A percentile compares a stretch with the other conserved stretches of the same genome.
Evolutionary conservation across 192 early-diverging fungal genomes (phyloP).

Genomic region (Bifiguratus adelaidae): DNA sequence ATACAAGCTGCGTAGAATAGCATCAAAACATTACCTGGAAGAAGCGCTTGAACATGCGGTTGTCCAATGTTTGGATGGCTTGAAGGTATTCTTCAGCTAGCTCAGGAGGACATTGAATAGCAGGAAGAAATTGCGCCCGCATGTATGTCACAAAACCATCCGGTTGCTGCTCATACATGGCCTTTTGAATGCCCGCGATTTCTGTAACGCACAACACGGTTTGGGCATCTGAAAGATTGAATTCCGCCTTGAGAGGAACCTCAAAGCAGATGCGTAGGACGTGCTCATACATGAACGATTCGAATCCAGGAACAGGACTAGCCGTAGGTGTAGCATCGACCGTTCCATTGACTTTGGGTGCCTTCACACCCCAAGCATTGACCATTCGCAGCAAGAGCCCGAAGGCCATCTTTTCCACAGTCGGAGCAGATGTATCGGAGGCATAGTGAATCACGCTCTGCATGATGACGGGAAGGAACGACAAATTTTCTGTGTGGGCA

Average conservation of each 20-base stretch:
- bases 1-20: background rate
- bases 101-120: slow-evolving; percentile 51
- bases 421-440: slow-evolving; percentile 47
- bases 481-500: slow-evolving; percentile 59
- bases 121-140: slow-evolving; percentile 45
- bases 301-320: slow-evolving; percentile 47
- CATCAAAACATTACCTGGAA: slow-evolving; percentile 37
- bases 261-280: slow-evolving; percentile 71
- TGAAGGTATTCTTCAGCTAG: slow-evolving; percentile 62
- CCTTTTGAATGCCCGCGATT: slow-evolving; percentile 41
- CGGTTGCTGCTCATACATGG: slow-evolving; percentile 44
- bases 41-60: slow-evolving; percentile 62
- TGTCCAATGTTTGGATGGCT: slow-evolving; percentile 56
- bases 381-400: slow-evolving; percentile 58
- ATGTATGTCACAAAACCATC: slow-evolving; percentile 49
- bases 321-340: slow-evolving; percentile 7
- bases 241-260: slow-evolving; percentile 61
- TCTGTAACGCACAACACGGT: slow-evolving; percentile 48
- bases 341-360: slow-evolving; percentile 8
- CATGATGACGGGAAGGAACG: slow-evolving; percentile 45
- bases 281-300: slow-evolving; percentile 64
- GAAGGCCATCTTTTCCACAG: slow-evolving; percentile 55
- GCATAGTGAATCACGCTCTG: slow-evolving; percentile 58
- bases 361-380: slow-evolving; percentile 42
- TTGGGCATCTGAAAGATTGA: slow-evolving; percentile 69